Percentiles rank a stretch among this genome's conserved stretches.
Evolutionary conservation across 768 basidiomycete species (phyloP).

Genomic region (Auricularia sp.): DNA sequence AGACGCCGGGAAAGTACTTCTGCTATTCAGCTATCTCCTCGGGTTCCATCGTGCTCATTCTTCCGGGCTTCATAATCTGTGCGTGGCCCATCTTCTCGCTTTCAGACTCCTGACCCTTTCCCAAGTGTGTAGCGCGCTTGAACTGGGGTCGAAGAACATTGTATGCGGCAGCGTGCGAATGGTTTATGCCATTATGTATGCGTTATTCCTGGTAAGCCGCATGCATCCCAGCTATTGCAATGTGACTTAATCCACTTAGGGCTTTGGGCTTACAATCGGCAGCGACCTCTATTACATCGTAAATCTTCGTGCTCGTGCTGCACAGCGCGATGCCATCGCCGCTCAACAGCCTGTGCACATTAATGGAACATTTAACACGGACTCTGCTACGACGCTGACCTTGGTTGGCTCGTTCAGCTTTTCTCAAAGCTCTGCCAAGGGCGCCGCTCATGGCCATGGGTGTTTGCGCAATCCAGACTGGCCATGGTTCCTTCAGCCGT

Average conservation of each 20-base stretch:
- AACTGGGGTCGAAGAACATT: conserved; percentile 79
- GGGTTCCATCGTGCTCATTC: conserved; percentile 75
- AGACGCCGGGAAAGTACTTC: conserved; percentile 66
- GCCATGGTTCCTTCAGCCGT: conserved; percentile 74
- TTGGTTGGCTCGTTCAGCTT: conserved; percentile 59
- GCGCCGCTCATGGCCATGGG: conserved; percentile 42
- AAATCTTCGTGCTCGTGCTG: conserved; percentile 42
- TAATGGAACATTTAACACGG: conserved; percentile 59
- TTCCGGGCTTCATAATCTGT: conserved; percentile 84
- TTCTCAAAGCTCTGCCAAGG: conserved; percentile 32
- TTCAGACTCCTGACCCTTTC: conserved; percentile 9
- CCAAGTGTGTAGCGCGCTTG: conserved; percentile 68
- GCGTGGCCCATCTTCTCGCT: conserved; percentile 18
- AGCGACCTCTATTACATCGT: conserved; percentile 70
- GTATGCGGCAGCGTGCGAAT: conserved; percentile 78
- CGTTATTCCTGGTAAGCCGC: conserved; percentile 45
- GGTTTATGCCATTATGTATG: conserved; percentile 84
- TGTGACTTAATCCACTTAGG: conserved; percentile 26
- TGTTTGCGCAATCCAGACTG: conserved; percentile 60
- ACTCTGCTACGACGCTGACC: conserved; percentile 36
- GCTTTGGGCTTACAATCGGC: conserved; percentile 78
- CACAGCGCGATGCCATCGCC: conserved; percentile 43
- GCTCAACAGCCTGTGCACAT: conserved; percentile 41
- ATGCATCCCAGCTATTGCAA: neutral
- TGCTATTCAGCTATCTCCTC: conserved; percentile 91